Conservation (phyloP, 805 yeast species). For the Candida sithepensis region DNA sequence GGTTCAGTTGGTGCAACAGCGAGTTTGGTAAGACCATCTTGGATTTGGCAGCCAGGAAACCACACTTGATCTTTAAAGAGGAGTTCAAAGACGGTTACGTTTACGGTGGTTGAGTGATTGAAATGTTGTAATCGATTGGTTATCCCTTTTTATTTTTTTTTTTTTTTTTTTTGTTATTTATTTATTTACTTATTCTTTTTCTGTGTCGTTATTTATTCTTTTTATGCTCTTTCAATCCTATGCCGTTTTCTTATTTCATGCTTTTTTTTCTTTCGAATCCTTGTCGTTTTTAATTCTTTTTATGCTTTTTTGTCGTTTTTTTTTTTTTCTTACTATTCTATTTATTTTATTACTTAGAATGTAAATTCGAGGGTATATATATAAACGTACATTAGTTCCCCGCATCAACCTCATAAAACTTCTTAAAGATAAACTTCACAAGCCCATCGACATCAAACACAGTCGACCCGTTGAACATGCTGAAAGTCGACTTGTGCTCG, state of each 20-base stretch:
- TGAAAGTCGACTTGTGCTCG: slow-evolving; percentile 52
- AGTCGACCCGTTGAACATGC: slow-evolving; percentile 65
- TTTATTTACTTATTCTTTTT: too few relatives aligned
- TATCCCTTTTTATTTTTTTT: neutral
- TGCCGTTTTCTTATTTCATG: too few relatives aligned
- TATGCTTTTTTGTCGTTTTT: too few relatives aligned
- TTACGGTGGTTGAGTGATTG: neutral
- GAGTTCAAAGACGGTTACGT: slow-evolving; percentile 24
- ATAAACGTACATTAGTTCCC: neutral
- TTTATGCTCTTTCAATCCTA: too few relatives aligned
- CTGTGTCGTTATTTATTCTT: too few relatives aligned
- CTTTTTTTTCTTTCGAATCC: too few relatives aligned
- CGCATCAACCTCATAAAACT: slow-evolving; percentile 55
- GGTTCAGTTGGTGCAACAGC: slow-evolving; percentile 95
- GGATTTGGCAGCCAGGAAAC: slow-evolving; percentile 68
- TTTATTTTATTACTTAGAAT: too few relatives aligned
- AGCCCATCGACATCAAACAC: slow-evolving; percentile 65
- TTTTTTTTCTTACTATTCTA: too few relatives aligned
- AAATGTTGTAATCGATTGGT: neutral
- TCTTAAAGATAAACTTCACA: slow-evolving; percentile 65
- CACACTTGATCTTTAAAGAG: slow-evolving; percentile 60
- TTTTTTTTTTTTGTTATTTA: too few relatives aligned
- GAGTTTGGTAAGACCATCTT: slow-evolving; percentile 88
- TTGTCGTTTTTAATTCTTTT: too few relatives aligned
- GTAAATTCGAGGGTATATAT: too few relatives aligned